phyloP scores from a whole-genome alignment of 345 rosid genomes.

The Syzygium grande region DNA sequence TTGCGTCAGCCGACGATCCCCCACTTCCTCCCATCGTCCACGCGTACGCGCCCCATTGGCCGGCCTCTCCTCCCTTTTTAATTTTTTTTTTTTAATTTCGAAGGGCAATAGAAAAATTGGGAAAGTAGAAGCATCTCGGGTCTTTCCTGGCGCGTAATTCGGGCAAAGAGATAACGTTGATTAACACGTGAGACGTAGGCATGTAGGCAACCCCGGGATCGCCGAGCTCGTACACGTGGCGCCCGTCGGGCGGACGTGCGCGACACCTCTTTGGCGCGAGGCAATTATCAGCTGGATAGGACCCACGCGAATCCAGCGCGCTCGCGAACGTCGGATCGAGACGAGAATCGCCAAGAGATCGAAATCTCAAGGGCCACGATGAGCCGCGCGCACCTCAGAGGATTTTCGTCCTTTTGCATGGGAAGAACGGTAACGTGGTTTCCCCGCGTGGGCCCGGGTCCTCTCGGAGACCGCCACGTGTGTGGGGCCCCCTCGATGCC shows the following conservation, averaged over 20 bases:
- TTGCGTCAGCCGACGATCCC: neutral
- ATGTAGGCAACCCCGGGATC: slow-evolving; percentile 7
- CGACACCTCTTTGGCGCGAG: neutral
- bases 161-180: neutral
- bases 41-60: neutral
- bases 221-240: slow-evolving; percentile 25
- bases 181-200: slow-evolving; percentile 38
- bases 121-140: neutral
- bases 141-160: too few relatives aligned
- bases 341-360: neutral
- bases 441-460: neutral
- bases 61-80: neutral
- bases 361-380: neutral
- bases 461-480: slow-evolving; percentile 15
- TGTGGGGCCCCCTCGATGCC: neutral
- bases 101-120: neutral
- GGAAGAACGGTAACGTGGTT: slow-evolving; percentile 8
- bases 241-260: neutral
- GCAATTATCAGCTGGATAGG: neutral
- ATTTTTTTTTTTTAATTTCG: neutral
- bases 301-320: neutral
- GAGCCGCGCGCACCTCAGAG: neutral
- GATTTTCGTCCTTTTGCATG: slow-evolving; percentile 6
- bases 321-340: neutral
- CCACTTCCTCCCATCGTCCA: neutral